Base-by-base conservation (phyloP, 2,329 filamentous ascomycete species). In the Talaromyces pinophilus region DNA sequence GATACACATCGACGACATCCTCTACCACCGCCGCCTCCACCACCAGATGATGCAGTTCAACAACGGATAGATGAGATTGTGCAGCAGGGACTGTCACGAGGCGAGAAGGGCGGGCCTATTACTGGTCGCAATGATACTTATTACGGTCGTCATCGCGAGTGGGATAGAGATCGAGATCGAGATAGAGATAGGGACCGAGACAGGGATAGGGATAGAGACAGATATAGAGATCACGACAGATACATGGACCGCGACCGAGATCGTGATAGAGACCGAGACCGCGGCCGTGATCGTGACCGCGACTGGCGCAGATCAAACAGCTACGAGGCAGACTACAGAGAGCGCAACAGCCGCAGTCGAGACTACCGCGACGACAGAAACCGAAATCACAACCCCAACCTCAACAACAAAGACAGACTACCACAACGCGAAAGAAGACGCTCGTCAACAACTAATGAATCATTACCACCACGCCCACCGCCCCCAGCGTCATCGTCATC, bases 61-160 rank as follows among this genome's bases (percentile, higher is more conserved):
- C 74, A 74, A 65, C 73, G 75, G 10, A 79, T 79, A 59, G 77
- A 79, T 59, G 71, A 75, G 63, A 78, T 79, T 59, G 73, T 78
- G 28, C 70, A 73, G 52, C 70, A 73, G 52, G 72, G 72, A 62
- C 67, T 72, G 66, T 46, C 71, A 55, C 35, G 67, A 38, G 13
- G 42, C 35, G 60, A 57, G 15, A 62, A 52, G 28, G 33, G 25
- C 55, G 62, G 59, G 6, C 65, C 67, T 40, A 30, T 25, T 40
- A 10, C 25, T 30, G 38, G 52, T 13, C 68, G 70, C 6, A 69
- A 67, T 25, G 50, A 63, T 28, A 54, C 35, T 22, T 70, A 70
- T 50, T 67, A 68, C 35, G 62, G 59, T 30, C 42, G 61, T 6
- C 59, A 66, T 46, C 61, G 67, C 15, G 69, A 71, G 25, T 61